Evolutionary conservation across 768 basidiomycete genomes (phyloP), one percentile per base, ranked within the genome.

Genomic region (Termitomyces sp.): DNA sequence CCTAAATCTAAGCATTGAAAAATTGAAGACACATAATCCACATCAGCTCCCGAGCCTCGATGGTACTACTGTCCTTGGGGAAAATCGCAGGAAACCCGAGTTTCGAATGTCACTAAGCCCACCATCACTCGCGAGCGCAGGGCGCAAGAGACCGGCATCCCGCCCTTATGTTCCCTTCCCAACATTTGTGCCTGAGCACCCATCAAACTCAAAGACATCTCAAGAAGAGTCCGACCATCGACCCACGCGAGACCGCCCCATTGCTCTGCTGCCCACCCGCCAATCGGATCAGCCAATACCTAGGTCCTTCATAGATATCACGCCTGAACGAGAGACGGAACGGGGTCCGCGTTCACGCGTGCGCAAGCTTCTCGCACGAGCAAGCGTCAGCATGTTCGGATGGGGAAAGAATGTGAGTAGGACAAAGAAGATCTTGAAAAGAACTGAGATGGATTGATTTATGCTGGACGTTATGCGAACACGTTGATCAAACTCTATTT

Each of bases 221-320:
- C 48, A 48, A 12, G 34, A 56, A 35, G 59, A 62, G 23, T 63
- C 64, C 38, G 37, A 59, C 17, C 53, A 61, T 49, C 62, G 60
- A 54, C 27, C 57, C 3, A 49, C 52, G 2, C 43, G 37, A 31
- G 49, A 51, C 35, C 64, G 61, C 21, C 43, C 61, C 6, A 21
- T 34, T 25, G 23, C 42, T 19, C 52, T 42, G 29, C 29, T 41
- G 14, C 12, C 51, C 38, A 19, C 16, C 9, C 50, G 42, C 29
- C n/a, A 50, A 27, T 29, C 40, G 34, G 44, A 49, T 14, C 53
- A 40, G 21, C 34, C 45, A 16, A 17, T 59, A 6, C 66, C 69
- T 2, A 68, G 59, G 53, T 75, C 75, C 9, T 76, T 76, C 59
- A 76, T 76, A 32, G 69, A 75, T 56, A 71, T 76, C 53, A 72